Base-by-base conservation (phyloP, 305 asterid genomes). In the Vinca major region DNA sequence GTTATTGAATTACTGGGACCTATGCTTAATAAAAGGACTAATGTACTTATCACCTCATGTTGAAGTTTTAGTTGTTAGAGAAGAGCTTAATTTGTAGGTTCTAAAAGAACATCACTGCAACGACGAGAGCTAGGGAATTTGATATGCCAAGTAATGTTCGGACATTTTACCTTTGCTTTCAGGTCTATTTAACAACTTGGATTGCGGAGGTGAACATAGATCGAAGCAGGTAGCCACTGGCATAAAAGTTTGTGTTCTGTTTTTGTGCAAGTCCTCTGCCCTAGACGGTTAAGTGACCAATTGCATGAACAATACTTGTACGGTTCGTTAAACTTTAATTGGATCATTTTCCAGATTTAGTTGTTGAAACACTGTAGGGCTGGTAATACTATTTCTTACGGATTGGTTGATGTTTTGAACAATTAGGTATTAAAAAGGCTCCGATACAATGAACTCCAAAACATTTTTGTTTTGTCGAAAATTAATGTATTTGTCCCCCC, bases 181-280 rank as follows among this genome's bases (percentile, higher is more conserved):
- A 91, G 93, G 83, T 89, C 61, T 86, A 88, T 76, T 40, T 89
- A 33, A 89, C 92, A 55, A 86, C 89, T 51, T 86, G 89, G 98
- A 68, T 86, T 73, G 81, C 80, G 69, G 96, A 92, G 76, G 93
- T 83, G 76, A 85, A 85, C 80, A 82, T 91, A 21, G 89, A 86
- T 68, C 79, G 73, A 72, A 68, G 64, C 88, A 88, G 90, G 96
- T 87, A 81, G 8, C 49, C 2, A 66, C 19, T 49, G 16, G 37
- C 61, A 26, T 66, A 14, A 13, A n/a, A 20, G 64, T 41, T 2
- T 45, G 26, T 6, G 20, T 57, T 44, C 9, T 0, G 17, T 26
- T 44, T 37, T 17, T 39, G 48, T 69, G 19, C 56, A 8, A 40
- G 37, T 66, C 16, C 63, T 47, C 3, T 53, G 17, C 7, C 9